Percentiles rank a stretch among this genome's conserved stretches.
Conservation (phyloP, 331 rosid species). For the Ulmus americana region DNA sequence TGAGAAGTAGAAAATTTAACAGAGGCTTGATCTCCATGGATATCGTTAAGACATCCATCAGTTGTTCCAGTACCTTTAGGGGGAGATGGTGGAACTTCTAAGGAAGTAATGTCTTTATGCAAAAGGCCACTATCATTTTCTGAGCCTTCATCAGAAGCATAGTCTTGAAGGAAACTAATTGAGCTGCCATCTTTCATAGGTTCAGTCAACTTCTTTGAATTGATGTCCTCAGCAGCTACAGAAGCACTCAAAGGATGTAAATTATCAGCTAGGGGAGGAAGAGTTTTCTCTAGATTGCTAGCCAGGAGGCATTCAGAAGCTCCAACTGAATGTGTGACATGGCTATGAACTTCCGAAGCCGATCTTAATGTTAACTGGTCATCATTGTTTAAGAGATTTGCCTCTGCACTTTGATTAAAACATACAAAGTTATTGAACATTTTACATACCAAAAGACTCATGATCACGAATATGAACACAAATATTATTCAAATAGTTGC, state of each 20-base stretch:
- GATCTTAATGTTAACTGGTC: conserved; percentile 28
- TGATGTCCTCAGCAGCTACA: conserved; percentile 29
- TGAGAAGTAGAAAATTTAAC: conserved; percentile 22
- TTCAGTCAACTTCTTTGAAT: conserved; percentile 28
- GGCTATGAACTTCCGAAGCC: conserved; percentile 27
- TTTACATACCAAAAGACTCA: neutral
- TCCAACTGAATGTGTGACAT: conserved; percentile 25
- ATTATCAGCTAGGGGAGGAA: conserved; percentile 23
- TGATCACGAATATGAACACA: neutral
- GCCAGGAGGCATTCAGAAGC: conserved; percentile 24
- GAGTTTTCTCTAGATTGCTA: conserved; percentile 24
- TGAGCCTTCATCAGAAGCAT: conserved; percentile 71
- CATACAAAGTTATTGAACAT: conserved; percentile 12
- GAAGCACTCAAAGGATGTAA: conserved; percentile 23
- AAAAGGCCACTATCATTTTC: conserved; percentile 42
- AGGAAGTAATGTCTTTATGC: conserved; percentile 30
- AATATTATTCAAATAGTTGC: no score
- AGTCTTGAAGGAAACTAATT: conserved; percentile 73
- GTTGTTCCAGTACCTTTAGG: conserved; percentile 22
- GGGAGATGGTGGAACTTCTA: conserved; percentile 28
- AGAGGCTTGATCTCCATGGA: conserved; percentile 34
- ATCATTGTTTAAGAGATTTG: conserved; percentile 20
- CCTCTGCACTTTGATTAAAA: conserved; percentile 33
- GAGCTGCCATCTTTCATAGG: conserved; percentile 46
- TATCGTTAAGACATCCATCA: conserved; percentile 29